A percentile compares a stretch with the other conserved stretches of the same genome.
Conservation (phyloP, 164 flowering plant genomes). For the Umbellularia californica region DNA sequence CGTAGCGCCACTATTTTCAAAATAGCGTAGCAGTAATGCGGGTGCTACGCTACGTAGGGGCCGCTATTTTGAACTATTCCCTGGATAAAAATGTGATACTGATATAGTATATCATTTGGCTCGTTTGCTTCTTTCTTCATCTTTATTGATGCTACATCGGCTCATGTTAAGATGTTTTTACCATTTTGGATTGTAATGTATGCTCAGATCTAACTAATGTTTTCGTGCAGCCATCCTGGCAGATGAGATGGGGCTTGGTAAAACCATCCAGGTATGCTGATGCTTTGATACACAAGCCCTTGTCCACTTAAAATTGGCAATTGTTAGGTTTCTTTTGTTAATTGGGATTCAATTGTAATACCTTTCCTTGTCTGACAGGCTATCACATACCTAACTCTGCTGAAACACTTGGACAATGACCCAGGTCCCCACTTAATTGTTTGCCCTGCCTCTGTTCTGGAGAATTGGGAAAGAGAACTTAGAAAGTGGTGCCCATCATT, state of each 20-base stretch:
- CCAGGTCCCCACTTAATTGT: constrained; percentile 95
- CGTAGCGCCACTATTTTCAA: no score
- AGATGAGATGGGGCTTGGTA: constrained; percentile 99
- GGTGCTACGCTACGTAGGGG: no score
- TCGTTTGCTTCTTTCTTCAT: not conserved
- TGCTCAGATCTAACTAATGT: not conserved
- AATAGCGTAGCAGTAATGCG: no score
- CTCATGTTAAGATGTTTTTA: not conserved
- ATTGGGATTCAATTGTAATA: constrained; percentile 1
- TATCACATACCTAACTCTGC: constrained; percentile 70
- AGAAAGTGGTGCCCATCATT: constrained; percentile 94
- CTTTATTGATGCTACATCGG: not conserved
- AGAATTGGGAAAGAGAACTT: constrained; percentile 98
- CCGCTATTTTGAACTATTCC: no score
- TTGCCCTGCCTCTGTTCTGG: constrained; percentile 94
- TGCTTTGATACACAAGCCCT: not conserved
- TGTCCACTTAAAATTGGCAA: not conserved
- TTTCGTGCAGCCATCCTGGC: constrained; percentile 84
- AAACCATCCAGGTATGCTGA: constrained; percentile 78
- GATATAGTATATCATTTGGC: no score
- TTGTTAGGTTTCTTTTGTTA: not conserved
- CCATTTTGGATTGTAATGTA: not conserved
- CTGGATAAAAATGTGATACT: no score
- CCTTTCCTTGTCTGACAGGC: constrained; percentile 53
- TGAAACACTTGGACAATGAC: constrained; percentile 75